Base-by-base conservation (phyloP, 106 monocot genomes). In the Iris macrosiphon region DNA sequence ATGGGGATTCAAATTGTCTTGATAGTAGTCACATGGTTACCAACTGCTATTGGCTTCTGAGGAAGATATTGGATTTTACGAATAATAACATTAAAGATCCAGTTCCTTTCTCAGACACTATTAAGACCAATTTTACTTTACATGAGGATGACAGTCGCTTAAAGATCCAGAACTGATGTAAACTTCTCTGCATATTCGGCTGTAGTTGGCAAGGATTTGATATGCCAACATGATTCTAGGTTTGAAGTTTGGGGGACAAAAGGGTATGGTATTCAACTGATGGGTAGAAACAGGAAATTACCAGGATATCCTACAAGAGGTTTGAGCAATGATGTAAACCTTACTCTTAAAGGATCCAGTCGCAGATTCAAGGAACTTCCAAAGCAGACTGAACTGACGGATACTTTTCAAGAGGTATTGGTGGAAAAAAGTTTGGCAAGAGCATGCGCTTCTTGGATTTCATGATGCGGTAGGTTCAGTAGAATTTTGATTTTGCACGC, bases 11-110 rank as follows among this genome's bases (percentile, higher is more conserved):
- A 34, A 99, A 92, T 57, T 99, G 98, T 51, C 87, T 99, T 66
- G 98, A 99, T 59, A 83, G 91, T 60, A 91, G 98, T 60, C 91
- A 99, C 60, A 99, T 99, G 98, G 91, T 99, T 41, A 91, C 91
- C 40, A 91, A 91, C 61, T 94, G 98, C 67, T 99, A 67, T 40
- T 99, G 83, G 91, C 87, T 99, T 61, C 60, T 99, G 16, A 75
- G 52, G 53, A 91, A 87, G 67, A 75, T 99, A 32, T 44, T 99
- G 34, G 98, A 99, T 46, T 99, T 91, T 59, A 91, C 98, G 3
- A 84, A 52, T 67, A 66, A 31, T 16, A 76, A 79, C 21, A 59
- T 81, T 39, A 83, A 63, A 72, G 87, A 91, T 76, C 75, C 87
- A 28, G 72, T 84, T 40, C 87, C 92, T 40, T 99, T 94, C 75